phyloP scores from a whole-genome alignment of 2,329 filamentous ascomycete genomes.

The Chrysoporthe austroafricana region DNA sequence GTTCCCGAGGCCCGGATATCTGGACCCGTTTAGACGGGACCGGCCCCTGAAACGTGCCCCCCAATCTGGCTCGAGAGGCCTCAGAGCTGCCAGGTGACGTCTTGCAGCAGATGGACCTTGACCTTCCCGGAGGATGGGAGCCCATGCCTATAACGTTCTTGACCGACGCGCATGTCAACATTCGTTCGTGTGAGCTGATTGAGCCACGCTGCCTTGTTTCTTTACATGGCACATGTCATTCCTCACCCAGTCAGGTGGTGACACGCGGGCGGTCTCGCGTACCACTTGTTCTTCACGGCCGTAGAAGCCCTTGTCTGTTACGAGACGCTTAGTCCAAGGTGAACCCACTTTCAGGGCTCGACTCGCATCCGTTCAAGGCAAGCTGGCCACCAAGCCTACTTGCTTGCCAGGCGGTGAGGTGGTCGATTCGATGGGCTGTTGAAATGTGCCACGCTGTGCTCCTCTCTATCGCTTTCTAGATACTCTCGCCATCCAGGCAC shows the following conservation, averaged over 20 bases:
- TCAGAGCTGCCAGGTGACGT: slow-evolving; percentile 1
- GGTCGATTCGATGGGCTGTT: background rate
- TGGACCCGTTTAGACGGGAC: background rate
- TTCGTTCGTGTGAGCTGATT: background rate
- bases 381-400: background rate
- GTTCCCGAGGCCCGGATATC: background rate
- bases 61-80: background rate
- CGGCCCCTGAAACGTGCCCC: slow-evolving; percentile 6
- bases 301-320: slow-evolving; percentile 9
- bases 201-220: slow-evolving; percentile 1
- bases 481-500: background rate
- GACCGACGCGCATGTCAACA: background rate
- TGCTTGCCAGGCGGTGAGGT: slow-evolving; percentile 3
- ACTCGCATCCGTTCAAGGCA: background rate
- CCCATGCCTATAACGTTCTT: background rate
- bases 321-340: slow-evolving; percentile 9
- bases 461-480: background rate
- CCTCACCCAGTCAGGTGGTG: slow-evolving; percentile 6
- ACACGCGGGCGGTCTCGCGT: slow-evolving; percentile 7
- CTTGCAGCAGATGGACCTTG: background rate
- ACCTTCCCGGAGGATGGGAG: background rate
- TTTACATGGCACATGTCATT: background rate
- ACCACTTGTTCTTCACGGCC: background rate
- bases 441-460: background rate
- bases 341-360: slow-evolving; percentile 11